These are phyloP conservation scores for Strobilomyces confusus DNA, from an alignment of 768 basidiomycete species.

Conservation along the genomic window DNA sequence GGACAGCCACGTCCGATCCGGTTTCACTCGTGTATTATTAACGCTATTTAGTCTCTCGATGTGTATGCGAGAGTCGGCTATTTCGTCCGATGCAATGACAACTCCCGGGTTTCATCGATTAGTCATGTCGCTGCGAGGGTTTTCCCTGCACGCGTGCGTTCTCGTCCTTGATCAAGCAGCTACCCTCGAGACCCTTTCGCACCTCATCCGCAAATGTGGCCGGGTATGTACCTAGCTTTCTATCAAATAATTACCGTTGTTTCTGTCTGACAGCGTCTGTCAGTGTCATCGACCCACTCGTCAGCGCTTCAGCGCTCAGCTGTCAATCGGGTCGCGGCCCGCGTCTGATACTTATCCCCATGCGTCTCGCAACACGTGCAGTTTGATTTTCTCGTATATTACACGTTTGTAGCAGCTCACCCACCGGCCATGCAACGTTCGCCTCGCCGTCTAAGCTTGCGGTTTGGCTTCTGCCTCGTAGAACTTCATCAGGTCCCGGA, in stretches of 20 bases:
- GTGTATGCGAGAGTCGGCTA: background rate
- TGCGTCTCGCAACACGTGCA: background rate
- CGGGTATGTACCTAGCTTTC: no score
- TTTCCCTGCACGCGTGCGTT: background rate
- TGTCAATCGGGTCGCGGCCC: no score
- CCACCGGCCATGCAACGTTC: background rate
- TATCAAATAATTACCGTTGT: no score
- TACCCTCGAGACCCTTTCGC: no score
- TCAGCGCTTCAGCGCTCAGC: no score
- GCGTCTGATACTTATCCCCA: no score
- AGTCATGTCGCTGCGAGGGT: no score
- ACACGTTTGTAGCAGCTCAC: slow-evolving; percentile 6
- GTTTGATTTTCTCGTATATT: background rate
- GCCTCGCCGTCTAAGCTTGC: slow-evolving; percentile 4
- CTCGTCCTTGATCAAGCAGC: no score
- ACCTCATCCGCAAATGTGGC: no score
- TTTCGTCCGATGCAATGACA: background rate
- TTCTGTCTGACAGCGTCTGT: no score
- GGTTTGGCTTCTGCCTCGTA: slow-evolving; percentile 46
- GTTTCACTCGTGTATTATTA: slow-evolving; percentile 21
- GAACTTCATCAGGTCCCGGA: slow-evolving; percentile 84
- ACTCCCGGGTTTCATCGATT: background rate
- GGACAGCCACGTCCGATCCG: background rate
- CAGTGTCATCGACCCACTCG: no score
- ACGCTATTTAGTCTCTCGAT: slow-evolving; percentile 5